Evolutionary conservation across 306 rosid species (phyloP).

Genomic region (Albizia julibrissin): DNA sequence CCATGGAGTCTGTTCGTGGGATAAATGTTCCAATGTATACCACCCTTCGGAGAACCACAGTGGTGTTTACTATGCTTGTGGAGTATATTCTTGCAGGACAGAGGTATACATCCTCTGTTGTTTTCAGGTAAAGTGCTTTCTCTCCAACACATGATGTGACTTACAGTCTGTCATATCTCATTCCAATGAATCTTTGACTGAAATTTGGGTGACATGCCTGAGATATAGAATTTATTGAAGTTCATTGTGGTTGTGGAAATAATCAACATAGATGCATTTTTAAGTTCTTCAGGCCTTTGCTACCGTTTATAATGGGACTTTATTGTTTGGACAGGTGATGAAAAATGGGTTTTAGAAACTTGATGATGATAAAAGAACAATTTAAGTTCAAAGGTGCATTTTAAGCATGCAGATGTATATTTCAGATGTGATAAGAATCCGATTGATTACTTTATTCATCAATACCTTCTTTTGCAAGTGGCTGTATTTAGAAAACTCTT

Average conservation of each 20-base stretch:
- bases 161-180: background rate
- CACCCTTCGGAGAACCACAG: constrained; percentile 91
- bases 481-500: background rate
- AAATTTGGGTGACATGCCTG: background rate
- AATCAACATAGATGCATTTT: background rate
- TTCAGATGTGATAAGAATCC: background rate
- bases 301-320: background rate
- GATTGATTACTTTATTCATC: background rate
- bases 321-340: constrained; percentile 12
- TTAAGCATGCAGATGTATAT: background rate
- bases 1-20: constrained; percentile 97
- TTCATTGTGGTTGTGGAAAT: background rate
- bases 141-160: background rate
- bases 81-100: constrained; percentile 81
- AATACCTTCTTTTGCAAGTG: constrained; percentile 13
- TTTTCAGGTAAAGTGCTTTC: constrained; percentile 70
- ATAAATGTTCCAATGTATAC: constrained; percentile 99
- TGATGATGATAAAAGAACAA: background rate
- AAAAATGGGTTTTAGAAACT: background rate
- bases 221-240: background rate
- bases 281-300: background rate
- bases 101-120: constrained; percentile 68
- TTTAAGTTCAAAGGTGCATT: background rate
- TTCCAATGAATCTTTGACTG: background rate
- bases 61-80: constrained; percentile 84